These are phyloP conservation scores for Rhizopogon roseolus DNA, from an alignment of 768 basidiomycete species.

Conservation along the genomic window DNA sequence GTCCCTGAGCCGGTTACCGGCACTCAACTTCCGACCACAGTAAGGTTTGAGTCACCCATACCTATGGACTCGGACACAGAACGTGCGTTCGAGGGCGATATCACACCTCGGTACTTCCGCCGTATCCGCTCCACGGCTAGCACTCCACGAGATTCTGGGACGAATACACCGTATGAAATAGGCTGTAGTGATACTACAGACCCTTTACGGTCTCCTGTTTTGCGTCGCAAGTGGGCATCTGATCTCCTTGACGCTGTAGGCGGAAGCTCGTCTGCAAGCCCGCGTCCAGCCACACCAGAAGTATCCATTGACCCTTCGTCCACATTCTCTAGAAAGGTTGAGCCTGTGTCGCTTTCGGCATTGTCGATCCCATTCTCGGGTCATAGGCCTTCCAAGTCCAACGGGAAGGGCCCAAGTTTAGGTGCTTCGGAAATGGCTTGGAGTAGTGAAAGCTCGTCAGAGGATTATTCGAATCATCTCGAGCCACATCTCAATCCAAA, in stretches of 20 bases:
- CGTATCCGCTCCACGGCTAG: conserved; percentile 34
- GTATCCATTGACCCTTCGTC: conserved; percentile 12
- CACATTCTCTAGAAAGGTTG: conserved; percentile 38
- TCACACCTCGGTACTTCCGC: conserved; percentile 51
- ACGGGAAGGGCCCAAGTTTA: conserved; percentile 22
- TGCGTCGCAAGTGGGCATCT: conserved; percentile 46
- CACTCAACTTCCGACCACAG: conserved; percentile 3
- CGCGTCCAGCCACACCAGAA: conserved; percentile 8
- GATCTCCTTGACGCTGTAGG: conserved; percentile 29
- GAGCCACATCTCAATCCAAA: conserved; percentile 11
- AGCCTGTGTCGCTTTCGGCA: conserved; percentile 40
- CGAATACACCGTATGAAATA: conserved; percentile 25
- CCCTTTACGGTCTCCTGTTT: conserved; percentile 34
- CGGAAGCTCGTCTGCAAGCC: conserved; percentile 6
- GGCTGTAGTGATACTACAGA: conserved; percentile 27
- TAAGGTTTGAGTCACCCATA: conserved; percentile 48
- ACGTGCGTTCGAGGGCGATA: conserved; percentile 51
- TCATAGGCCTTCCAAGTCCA: conserved; percentile 16
- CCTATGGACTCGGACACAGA: conserved; percentile 82
- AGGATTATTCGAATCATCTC: conserved; percentile 29
- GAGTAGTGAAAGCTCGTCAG: conserved; percentile 62
- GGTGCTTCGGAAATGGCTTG: conserved; percentile 34
- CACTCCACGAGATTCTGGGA: conserved; percentile 25
- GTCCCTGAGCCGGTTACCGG: conserved; percentile 21
- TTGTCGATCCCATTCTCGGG: conserved; percentile 32